Base-by-base conservation (phyloP, 75 land plant species). In the Cupressus sempervirens region DNA sequence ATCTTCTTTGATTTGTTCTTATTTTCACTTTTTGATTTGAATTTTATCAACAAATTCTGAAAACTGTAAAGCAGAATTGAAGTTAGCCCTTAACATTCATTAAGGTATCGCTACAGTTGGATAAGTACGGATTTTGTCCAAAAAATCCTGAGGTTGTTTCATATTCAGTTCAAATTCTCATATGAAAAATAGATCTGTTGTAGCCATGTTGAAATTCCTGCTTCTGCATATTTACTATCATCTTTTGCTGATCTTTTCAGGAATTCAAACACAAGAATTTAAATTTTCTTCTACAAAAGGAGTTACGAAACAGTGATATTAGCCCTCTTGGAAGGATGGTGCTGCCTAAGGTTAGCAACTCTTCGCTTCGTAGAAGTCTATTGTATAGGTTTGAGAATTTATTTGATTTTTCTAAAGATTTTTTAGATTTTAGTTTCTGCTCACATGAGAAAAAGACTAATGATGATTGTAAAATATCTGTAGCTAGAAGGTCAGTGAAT, bases 271-370 rank as follows among this genome's bases (percentile, higher is more conserved):
- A 65, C 87, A 94, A 50, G 53, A 50, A 50, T 50, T 50, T 50
- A 12, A 50, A 50, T 11, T 13, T 50, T 50, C 53, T 50, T 68
- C 89, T 96, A 41, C 92, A 95, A 65, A 96, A 96, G 86, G 90
- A 95, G 84, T 93, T 96, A 3, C 87, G 87, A 82, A 90, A 91
- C 91, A 96, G 93, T 85, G 98, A 95, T 87, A 95, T 93, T 14
- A 83, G 95, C 68, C 41, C 90, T 50, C 91, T 96, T 14, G 91
- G 95, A 56, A 88, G 98, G 75, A 93, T 96, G 34, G 91, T 96
- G 43, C 90, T 96, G 26, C 98, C 98, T 30, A 96, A 96, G 98
- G 95, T 93, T 75, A 83, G 87, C 40, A 50, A 13, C 53, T 50
- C 53, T 50, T 12, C 0, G 2, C 53, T 50, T 50, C 13, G 53